Base-by-base conservation (phyloP, 2,329 filamentous ascomycete species). In the Harringtonia aguacate region DNA sequence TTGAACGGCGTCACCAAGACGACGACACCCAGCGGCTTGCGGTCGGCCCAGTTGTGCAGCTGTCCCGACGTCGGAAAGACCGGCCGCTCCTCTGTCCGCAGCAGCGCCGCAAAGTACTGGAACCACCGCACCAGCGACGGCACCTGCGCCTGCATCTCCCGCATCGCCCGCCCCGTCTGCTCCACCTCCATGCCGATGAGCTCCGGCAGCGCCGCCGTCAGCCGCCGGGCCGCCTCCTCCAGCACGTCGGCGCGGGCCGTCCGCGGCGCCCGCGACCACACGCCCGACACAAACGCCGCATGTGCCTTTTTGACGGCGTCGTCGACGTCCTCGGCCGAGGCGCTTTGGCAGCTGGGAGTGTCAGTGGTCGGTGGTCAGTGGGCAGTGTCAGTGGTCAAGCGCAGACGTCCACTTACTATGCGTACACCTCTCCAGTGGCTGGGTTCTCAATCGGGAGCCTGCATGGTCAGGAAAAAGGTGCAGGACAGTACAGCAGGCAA, bases 61-160 rank as follows among this genome's bases (percentile, higher is more conserved):
- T 73, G 72, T 1, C 78, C 78, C 22, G 63, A 63, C 3, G 81
- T 84, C 0, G 82, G 81, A 2, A 84, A 67, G 0, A 86, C 75
- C 2, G 75, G 62, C 3, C 78, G 72, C 59, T 84, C 78, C 54
- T 84, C 78, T 1, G 75, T 79, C n/a, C 81, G 73, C 28, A 83
- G 68, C 1, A 84, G 56, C 0, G 79, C 69, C 2, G 80, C 79
- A 54, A 81, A 86, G 62, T 86, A 86, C 47, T 74, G 77, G 61
- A 86, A 78, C 81, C 81, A 86, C 36, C 77, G 74, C 1, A 78
- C 70, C 1, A 86, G 66, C 1, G 74, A 77, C 0, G 77, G 75
- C 6, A 82, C 73, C 56, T 86, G 82, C 1, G 81, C 79, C 39
- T 70, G 68, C 79, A 86, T 84, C 57, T 86, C 82, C 22, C 81